Conservation (phyloP, 2,329 filamentous ascomycete species). For the Monosporascus sp. region DNA sequence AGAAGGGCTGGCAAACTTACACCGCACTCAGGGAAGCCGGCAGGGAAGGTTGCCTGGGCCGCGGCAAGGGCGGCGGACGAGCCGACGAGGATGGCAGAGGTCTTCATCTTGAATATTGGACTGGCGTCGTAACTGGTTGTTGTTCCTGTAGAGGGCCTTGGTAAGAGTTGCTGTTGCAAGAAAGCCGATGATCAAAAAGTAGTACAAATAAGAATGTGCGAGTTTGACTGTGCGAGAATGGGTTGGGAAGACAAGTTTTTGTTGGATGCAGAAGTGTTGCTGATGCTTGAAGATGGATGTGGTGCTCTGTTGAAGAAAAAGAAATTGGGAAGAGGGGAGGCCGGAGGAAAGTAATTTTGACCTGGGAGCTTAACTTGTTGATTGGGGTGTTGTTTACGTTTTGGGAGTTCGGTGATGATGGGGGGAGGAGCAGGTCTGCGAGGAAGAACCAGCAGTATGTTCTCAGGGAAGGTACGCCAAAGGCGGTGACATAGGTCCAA, state of each 20-base stretch:
- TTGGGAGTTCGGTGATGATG: neutral
- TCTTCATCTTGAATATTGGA: constrained; percentile 44
- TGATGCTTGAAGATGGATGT: neutral
- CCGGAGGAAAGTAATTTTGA: neutral
- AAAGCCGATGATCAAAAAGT: constrained; percentile 29
- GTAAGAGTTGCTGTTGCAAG: constrained; percentile 27
- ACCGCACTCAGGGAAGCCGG: constrained; percentile 44
- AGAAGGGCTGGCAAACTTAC: constrained; percentile 36
- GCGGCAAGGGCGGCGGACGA: constrained; percentile 34
- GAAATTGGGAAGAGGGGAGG: neutral
- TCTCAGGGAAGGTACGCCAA: neutral
- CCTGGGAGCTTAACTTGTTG: neutral
- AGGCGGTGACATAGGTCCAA: neutral
- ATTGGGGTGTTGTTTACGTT: neutral
- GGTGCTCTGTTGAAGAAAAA: neutral
- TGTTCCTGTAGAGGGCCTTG: constrained; percentile 11
- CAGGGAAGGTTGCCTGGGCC: constrained; percentile 34
- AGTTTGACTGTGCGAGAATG: constrained; percentile 11
- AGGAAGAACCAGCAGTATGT: neutral
- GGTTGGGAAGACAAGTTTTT: constrained; percentile 10
- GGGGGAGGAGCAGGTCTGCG: neutral
- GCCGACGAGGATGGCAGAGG: constrained; percentile 36
- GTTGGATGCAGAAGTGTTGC: constrained; percentile 15
- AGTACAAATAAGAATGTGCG: constrained; percentile 24
- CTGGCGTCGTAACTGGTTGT: neutral